Evolutionary conservation across 306 rosid genomes (phyloP), one percentile per base, ranked within the genome.

Genomic region (Mimosa pudica): DNA sequence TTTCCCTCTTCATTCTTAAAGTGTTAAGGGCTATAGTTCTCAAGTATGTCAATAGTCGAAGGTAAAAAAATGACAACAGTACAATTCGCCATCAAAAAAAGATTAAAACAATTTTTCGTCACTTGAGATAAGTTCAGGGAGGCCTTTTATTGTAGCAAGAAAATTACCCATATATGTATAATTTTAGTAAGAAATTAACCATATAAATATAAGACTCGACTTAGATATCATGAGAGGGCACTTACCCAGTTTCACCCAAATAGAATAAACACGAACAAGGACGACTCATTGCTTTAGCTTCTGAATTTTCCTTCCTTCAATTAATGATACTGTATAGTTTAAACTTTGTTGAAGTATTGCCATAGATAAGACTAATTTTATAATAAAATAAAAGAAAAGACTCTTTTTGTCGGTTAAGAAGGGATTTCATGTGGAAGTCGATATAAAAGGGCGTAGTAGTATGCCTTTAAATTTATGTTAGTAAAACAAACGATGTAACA

Each of bases 81-180:
- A 12, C 68, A 32, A 32, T 62, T 35, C 32, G 42, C 44, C n/a
- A 62, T 17, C n/a, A 62, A 64, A 20, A 7, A 1, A 9, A 64
- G 30, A 64, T 5, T 38, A 7, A 62, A 62, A 7, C 35, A 64
- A 38, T 45, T 5, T 16, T 1, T 12, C 20, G 12, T 12, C 42
- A 62, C 38, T 60, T 2, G 70, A 62, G 44, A 32, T 11, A 62
- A 30, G 51, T 51, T 3, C 0, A 4, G 48, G 42, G 17, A 13
- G 57, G 73, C 68, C 68, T 62, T 6, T 10, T 7, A 62, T 62
- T 62, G 32, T 13, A 62, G 42, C 44, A 62, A 32, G 9, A 8
- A 84, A 38, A n/a, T 55, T 1, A 74, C 76, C 86, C 91, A 89
- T 13, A 84, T 24, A 24, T 24, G 30, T 24, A 24, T 24, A 24